Percentiles rank a stretch among this genome's conserved stretches.
Conservation (phyloP, 1,284 basidiomycete genomes). For the Cystobasidiaceae sp. region DNA sequence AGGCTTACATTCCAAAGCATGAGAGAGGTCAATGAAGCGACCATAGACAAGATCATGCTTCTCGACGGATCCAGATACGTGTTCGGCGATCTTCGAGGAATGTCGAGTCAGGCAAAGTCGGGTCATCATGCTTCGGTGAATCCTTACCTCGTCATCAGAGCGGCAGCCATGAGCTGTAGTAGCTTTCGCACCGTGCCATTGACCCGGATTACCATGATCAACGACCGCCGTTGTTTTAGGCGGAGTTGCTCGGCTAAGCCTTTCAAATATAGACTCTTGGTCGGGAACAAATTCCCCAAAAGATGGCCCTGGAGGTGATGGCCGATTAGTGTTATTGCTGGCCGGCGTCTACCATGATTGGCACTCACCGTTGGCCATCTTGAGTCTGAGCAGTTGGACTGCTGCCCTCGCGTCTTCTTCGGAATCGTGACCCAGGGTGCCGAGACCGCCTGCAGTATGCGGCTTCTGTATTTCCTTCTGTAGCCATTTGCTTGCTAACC, state of each 20-base stretch:
- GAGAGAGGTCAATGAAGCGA: slow-evolving; percentile 69
- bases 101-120: slow-evolving; percentile 19
- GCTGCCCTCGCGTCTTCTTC: slow-evolving; percentile 86
- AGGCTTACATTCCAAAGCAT: slow-evolving; percentile 67
- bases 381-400: slow-evolving; percentile 71
- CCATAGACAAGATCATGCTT: slow-evolving; percentile 75
- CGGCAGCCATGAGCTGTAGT: slow-evolving; percentile 66
- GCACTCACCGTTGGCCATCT: slow-evolving; percentile 60
- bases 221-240: slow-evolving; percentile 63
- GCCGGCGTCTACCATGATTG: no score
- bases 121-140: background rate
- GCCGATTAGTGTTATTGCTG: no score
- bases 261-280: slow-evolving; percentile 77
- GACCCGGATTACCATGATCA: slow-evolving; percentile 72
- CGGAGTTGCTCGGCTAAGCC: slow-evolving; percentile 56
- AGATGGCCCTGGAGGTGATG: slow-evolving; percentile 54
- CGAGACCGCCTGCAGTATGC: slow-evolving; percentile 33
- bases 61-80: slow-evolving; percentile 49
- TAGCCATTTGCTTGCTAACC: slow-evolving; percentile 86
- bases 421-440: slow-evolving; percentile 71
- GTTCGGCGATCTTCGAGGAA: slow-evolving; percentile 58
- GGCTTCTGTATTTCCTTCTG: slow-evolving; percentile 68
- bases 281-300: slow-evolving; percentile 79
- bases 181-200: slow-evolving; percentile 76
- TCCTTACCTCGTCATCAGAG: slow-evolving; percentile 60